Base-by-base conservation (phyloP, 1,284 basidiomycete species). In the Farysia itapuensis region DNA sequence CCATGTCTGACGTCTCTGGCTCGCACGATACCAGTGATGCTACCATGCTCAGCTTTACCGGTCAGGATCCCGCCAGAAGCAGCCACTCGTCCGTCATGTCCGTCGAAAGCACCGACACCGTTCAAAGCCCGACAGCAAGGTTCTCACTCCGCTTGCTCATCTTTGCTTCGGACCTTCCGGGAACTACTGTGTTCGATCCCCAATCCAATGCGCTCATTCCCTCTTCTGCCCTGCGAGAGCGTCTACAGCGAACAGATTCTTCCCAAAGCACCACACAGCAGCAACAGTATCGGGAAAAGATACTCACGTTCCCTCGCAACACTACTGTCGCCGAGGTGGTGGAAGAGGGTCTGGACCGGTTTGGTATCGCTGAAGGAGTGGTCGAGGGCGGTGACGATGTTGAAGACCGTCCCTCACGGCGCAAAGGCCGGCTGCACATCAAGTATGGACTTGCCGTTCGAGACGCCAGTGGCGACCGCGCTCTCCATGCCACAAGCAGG, bases 361-460 rank as follows among this genome's bases (percentile, higher is more conserved):
- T 96, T 71, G 93, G 93, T 0, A 93, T 98, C 38, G 79, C 84
- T 24, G 94, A 96, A 31, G 94, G 92, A 15, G 90, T 98, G 2
- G 93, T 96, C 1, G 92, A 97, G 74, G 94, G 94, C 2, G 93
- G 93, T 1, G 94, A 98, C 76, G 93, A 96, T 69, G 84, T 97
- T 1, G 94, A 97, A 77, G 91, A 94, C 72, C 91, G 93, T 75
- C 79, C 85, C 31, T 82, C 84, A 12, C 89, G 90, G 77, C 81
- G 90, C 43, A 82, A 86, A 51, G 93, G 89, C 76, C 81, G 83
- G 15, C 78, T 83, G 3, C 82, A 89, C 35, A 87, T 94, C 31
- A 82, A 90, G 36, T 97, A 96, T 76, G 84, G 84, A 14, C 79
- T 97, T 37, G 81, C 82, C 13, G 63, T 64, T 5, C 49, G 53